Evolutionary conservation across 495 filamentous ascomycete species (phyloP).

Genomic region (Tuber borchii): DNA sequence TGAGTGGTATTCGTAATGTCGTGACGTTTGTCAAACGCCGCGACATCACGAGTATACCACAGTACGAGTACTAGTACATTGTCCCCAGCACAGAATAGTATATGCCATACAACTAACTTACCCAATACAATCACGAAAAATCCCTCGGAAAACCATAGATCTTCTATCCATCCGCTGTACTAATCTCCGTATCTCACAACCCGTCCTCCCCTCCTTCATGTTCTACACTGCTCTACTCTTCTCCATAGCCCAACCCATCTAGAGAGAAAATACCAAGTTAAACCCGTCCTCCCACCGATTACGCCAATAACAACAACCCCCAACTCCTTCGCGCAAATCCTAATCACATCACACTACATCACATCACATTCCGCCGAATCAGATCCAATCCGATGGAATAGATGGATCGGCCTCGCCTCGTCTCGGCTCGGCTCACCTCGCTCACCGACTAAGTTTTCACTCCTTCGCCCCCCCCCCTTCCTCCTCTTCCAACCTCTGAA

Average conservation of each 20-base stretch:
- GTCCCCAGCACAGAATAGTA: too few relatives aligned
- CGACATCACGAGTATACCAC: too few relatives aligned
- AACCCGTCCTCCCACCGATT: background rate
- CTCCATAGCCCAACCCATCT: background rate
- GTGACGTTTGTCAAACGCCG: too few relatives aligned
- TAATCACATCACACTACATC: background rate
- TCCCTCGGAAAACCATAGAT: background rate
- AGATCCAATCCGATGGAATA: background rate
- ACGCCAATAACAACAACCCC: background rate
- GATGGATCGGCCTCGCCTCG: background rate
- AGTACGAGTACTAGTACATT: too few relatives aligned
- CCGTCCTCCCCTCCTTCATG: background rate
- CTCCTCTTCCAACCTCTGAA: background rate
- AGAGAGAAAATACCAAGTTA: background rate
- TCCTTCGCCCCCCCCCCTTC: background rate
- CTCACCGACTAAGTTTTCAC: background rate
- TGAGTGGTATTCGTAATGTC: background rate
- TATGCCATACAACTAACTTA: too few relatives aligned
- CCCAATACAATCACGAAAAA: background rate
- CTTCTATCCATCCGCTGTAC: background rate
- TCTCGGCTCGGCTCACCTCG: background rate
- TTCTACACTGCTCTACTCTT: background rate
- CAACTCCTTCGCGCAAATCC: background rate
- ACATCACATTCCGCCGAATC: background rate
- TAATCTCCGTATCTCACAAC: background rate